Percentiles rank a stretch among this genome's conserved stretches.
These are phyloP conservation scores for Solanum hybrid DNA, from an alignment of 305 asterid species.

Conservation along the genomic window DNA sequence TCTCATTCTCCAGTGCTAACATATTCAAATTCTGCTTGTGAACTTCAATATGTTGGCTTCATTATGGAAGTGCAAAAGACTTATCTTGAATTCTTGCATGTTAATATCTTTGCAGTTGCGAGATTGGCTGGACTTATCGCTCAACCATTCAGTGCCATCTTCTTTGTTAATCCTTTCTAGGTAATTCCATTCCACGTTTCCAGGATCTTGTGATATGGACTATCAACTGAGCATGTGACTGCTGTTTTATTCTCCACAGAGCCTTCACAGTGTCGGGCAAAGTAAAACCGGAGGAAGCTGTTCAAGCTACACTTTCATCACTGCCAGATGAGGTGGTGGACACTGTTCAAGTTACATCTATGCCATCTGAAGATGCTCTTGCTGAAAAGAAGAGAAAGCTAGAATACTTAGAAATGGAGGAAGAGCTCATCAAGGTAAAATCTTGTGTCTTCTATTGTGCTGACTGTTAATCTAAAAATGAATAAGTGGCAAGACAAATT, in stretches of 20 bases:
- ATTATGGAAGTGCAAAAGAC: neutral
- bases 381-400: conserved; percentile 93
- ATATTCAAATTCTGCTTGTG: neutral
- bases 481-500: conserved; percentile 3
- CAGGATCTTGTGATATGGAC: conserved; percentile 13
- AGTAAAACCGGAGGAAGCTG: conserved; percentile 90
- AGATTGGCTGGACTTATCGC: conserved; percentile 98
- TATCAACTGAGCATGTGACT: conserved; percentile 4
- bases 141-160: conserved; percentile 86
- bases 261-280: conserved; percentile 90
- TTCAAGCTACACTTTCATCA: conserved; percentile 96
- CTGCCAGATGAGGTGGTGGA: conserved; percentile 99
- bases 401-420: conserved; percentile 96
- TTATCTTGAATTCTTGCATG: neutral
- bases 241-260: conserved; percentile 33
- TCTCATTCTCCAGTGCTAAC: neutral
- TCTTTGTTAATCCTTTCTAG: conserved; percentile 87
- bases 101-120: conserved; percentile 48
- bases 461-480: neutral
- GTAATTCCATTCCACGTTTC: conserved; percentile 29
- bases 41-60: conserved; percentile 3
- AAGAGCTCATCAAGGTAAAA: conserved; percentile 83
- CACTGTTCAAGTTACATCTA: conserved; percentile 72
- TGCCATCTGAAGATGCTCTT: conserved; percentile 91
- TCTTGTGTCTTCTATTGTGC: neutral